Evolutionary conservation across 1,284 basidiomycete species (phyloP), one percentile per base, ranked within the genome.

Genomic region (Hymenochaete sp.): DNA sequence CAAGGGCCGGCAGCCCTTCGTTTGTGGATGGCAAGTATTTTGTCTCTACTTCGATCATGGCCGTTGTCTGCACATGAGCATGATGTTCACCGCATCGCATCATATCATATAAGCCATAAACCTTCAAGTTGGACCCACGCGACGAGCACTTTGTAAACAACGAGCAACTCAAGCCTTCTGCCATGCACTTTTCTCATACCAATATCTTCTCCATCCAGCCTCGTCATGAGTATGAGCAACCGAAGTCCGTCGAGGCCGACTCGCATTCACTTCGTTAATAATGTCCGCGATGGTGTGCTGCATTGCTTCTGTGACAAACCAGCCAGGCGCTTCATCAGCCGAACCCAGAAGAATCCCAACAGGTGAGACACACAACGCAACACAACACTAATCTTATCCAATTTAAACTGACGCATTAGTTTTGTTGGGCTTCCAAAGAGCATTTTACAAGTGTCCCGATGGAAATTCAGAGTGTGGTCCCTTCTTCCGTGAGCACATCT

Each of bases 1-100:
- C 75, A 48, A 90, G 71, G 32, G 73, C 68, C 2, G 83, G 83
- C 27, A 73, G 57, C 13, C 66, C 65, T 38, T 64, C 59, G 48
- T 73, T 71, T 18, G 65, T 55, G 3, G 76, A 59, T 14, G 66
- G 56, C 41, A 81, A 57, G 52, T 71, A 71, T 48, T 58, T 65
- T 28, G 71, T 72, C 38, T 64, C 56, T 44, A 75, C 32, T 32
- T 42, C 36, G 26, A 50, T 50, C 44, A 74, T 65, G 52, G 43
- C 16, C n/a, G n/a, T n/a, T n/a, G n/a, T n/a, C n/a, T n/a, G n/a
- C n/a, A n/a, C n/a, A 22, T 16, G 7, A 36, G 2, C 10, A 3
- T 10, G 18, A 19, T 3, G 2, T 9, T 10, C 2, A 11, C n/a
- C n/a, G n/a, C n/a, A 7, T 18, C 31, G n/a, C 18, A 14, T n/a